Conservation (phyloP, 2,329 filamentous ascomycete genomes). For the Ceratocystis albifundus region DNA sequence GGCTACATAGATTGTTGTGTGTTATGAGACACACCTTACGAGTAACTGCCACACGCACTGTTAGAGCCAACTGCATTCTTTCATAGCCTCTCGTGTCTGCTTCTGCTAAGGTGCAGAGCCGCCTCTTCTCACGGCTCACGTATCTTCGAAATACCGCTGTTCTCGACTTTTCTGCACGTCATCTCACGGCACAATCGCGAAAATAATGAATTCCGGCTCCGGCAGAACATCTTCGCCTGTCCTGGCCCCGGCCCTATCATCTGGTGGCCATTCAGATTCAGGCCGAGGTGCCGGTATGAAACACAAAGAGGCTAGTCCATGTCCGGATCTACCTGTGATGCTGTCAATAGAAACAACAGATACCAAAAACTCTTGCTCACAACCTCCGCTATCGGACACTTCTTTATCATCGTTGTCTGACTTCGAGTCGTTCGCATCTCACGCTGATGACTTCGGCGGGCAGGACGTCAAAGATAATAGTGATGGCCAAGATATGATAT, state of each 20-base stretch:
- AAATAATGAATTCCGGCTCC: slow-evolving; percentile 12
- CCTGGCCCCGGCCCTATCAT: background rate
- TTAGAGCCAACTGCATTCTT: background rate
- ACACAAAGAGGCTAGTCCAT: background rate
- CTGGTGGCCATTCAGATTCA: background rate
- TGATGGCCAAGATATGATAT: background rate
- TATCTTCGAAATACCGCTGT: background rate
- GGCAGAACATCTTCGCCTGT: background rate
- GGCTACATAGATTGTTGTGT: slow-evolving; percentile 17
- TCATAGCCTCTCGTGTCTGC: slow-evolving; percentile 10
- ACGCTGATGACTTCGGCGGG: background rate
- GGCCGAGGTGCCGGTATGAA: background rate
- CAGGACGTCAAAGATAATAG: background rate
- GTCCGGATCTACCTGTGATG: slow-evolving; percentile 5
- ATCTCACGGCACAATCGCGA: background rate
- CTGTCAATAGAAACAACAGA: background rate
- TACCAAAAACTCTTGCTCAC: background rate
- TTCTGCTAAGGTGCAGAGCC: slow-evolving; percentile 5
- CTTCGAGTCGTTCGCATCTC: slow-evolving; percentile 16
- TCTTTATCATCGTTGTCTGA: slow-evolving; percentile 18
- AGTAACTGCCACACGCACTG: slow-evolving; percentile 5
- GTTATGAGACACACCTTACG: slow-evolving; percentile 13
- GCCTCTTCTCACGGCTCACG: background rate
- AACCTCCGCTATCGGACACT: slow-evolving; percentile 12
- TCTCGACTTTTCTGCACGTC: background rate